phyloP scores from a whole-genome alignment of 371 early-diverging fungal species.

The Apophysomyces sp. region DNA sequence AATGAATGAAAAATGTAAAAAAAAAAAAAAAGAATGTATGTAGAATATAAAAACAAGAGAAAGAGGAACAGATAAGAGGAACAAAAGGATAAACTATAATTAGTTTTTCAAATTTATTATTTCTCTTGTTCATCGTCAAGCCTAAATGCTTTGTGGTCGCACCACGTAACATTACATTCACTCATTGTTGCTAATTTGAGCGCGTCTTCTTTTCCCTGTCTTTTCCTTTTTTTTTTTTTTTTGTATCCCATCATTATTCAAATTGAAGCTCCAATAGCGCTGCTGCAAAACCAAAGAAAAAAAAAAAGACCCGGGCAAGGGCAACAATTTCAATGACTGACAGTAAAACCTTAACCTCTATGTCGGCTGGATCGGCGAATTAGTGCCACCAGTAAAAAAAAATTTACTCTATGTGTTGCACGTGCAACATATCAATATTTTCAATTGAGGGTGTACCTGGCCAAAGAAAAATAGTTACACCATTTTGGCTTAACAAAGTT shows the following conservation, averaged over 20 bases:
- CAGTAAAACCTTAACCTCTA: background rate
- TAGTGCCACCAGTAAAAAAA: background rate
- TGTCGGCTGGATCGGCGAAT: slow-evolving; percentile 2
- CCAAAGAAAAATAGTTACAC: background rate
- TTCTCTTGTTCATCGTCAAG: background rate
- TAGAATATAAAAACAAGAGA: no score
- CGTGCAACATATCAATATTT: background rate
- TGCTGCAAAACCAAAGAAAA: background rate
- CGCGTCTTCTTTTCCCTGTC: background rate
- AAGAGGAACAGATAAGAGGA: slow-evolving; percentile 3
- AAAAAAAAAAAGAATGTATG: background rate
- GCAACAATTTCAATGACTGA: background rate
- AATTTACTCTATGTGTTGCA: background rate
- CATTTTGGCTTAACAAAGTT: no score
- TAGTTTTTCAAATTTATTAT: background rate
- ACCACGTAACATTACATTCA: slow-evolving; percentile 1
- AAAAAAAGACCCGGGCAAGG: background rate
- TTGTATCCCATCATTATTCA: background rate
- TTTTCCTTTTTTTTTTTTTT: background rate
- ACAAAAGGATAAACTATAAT: background rate
- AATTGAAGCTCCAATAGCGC: background rate
- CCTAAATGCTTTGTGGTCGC: background rate
- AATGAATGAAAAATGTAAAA: background rate
- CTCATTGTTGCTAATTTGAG: slow-evolving; percentile 2
- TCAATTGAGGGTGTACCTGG: background rate